These are phyloP conservation scores for Escallonia rubra DNA, from an alignment of 129 eudicot genomes.

Conservation along the genomic window DNA sequence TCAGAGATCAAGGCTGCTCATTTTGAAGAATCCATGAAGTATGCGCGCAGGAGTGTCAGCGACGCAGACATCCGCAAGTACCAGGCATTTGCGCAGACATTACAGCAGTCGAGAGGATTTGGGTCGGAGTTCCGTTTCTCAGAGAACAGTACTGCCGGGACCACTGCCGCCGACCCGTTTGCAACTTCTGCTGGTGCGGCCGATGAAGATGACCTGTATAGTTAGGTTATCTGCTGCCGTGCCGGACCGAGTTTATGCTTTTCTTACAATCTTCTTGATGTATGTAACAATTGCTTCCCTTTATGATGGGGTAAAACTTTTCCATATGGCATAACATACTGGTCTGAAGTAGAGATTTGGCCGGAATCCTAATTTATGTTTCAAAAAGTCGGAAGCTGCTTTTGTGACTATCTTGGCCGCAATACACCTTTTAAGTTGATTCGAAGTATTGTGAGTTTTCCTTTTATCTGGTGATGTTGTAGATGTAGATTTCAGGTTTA, in stretches of 20 bases:
- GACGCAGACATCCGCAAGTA: slow-evolving; percentile 89
- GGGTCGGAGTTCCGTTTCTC: slow-evolving; percentile 67
- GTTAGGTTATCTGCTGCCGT: slow-evolving; percentile 26
- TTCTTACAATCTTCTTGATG: background rate
- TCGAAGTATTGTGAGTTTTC: no score
- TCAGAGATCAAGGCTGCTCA: slow-evolving; percentile 67
- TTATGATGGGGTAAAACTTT: slow-evolving; percentile 1
- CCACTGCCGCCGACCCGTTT: slow-evolving; percentile 56
- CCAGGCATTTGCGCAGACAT: slow-evolving; percentile 70
- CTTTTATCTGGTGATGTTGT: no score
- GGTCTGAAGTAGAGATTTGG: background rate
- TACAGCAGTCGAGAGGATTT: slow-evolving; percentile 75
- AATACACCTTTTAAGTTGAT: no score
- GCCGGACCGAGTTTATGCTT: background rate
- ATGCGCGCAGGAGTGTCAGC: slow-evolving; percentile 92
- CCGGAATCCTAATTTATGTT: background rate
- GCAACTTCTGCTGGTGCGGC: slow-evolving; percentile 75
- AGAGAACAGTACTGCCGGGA: slow-evolving; percentile 30
- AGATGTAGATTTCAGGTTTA: no score
- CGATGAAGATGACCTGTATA: slow-evolving; percentile 93
- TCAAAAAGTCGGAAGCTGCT: no score
- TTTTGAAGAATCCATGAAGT: slow-evolving; percentile 90
- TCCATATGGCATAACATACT: background rate
- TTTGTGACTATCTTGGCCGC: no score
- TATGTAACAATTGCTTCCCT: background rate